phyloP scores from a whole-genome alignment of 495 filamentous ascomycete genomes.

The Sporormia fimetaria region DNA sequence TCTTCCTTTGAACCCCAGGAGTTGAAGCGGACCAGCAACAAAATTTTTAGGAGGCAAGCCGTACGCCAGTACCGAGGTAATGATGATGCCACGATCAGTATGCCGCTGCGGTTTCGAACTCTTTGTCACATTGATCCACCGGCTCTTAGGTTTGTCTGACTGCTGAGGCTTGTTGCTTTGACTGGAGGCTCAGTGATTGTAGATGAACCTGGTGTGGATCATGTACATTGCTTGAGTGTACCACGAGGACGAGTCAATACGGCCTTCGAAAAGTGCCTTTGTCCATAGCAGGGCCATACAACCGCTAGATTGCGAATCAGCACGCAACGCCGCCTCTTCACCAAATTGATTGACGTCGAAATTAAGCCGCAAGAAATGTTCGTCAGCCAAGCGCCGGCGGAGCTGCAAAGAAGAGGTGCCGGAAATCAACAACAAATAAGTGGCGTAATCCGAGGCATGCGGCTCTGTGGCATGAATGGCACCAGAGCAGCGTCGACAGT shows the following conservation, averaged over 20 bases:
- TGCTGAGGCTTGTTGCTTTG: too few relatives aligned
- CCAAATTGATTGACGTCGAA: constrained; percentile 17
- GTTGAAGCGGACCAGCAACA: too few relatives aligned
- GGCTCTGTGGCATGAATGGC: constrained; percentile 9
- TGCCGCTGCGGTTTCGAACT: too few relatives aligned
- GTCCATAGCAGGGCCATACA: constrained; percentile 5
- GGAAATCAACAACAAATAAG: constrained; percentile 15
- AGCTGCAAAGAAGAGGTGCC: constrained; percentile 7
- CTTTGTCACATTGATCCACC: too few relatives aligned
- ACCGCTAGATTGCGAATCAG: constrained; percentile 23
- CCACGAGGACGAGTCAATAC: background rate
- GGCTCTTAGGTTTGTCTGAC: too few relatives aligned
- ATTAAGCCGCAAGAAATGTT: constrained; percentile 16
- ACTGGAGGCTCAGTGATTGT: too few relatives aligned
- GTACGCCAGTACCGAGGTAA: too few relatives aligned
- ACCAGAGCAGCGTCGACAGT: background rate
- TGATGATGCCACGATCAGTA: too few relatives aligned
- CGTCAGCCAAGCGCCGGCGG: constrained; percentile 12
- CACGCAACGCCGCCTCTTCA: constrained; percentile 9
- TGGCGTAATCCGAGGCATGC: too few relatives aligned
- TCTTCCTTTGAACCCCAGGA: too few relatives aligned
- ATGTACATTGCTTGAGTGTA: background rate
- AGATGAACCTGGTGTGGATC: background rate
- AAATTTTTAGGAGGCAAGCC: too few relatives aligned
- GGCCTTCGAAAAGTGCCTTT: constrained; percentile 2